Evolutionary conservation across 139 green algal genomes (phyloP).

Genomic region (Zygnema cylindricum): DNA sequence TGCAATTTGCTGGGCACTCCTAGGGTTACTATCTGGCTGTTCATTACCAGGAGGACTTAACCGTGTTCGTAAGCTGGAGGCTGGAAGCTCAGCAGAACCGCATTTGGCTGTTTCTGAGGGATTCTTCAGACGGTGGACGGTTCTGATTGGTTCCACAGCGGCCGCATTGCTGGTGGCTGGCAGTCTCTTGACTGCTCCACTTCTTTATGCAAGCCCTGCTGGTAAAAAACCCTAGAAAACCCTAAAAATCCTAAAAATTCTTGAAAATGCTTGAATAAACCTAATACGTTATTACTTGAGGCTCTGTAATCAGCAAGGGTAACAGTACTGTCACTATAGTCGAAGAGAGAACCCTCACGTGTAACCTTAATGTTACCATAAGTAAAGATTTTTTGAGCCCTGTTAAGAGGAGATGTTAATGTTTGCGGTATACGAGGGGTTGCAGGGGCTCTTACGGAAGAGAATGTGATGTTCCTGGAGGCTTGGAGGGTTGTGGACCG

Average conservation of each 20-base stretch:
- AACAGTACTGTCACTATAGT: too few relatives aligned
- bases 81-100: background rate
- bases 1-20: background rate
- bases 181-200: background rate
- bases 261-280: too few relatives aligned
- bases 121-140: background rate
- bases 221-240: too few relatives aligned
- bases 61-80: background rate
- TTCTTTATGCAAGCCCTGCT: background rate
- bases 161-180: background rate
- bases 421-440: too few relatives aligned
- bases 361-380: too few relatives aligned
- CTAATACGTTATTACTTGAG: too few relatives aligned
- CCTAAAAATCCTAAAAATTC: too few relatives aligned
- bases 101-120: background rate
- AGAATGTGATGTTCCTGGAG: constrained; percentile 96
- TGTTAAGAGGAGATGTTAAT: too few relatives aligned
- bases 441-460: constrained; percentile 78
- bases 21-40: background rate
- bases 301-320: too few relatives aligned
- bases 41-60: background rate
- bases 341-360: too few relatives aligned
- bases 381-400: too few relatives aligned
- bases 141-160: background rate
- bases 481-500: constrained; percentile 93